Conservation (phyloP, 2,329 filamentous ascomycete species). For the Botrytis pseudocinerea region DNA sequence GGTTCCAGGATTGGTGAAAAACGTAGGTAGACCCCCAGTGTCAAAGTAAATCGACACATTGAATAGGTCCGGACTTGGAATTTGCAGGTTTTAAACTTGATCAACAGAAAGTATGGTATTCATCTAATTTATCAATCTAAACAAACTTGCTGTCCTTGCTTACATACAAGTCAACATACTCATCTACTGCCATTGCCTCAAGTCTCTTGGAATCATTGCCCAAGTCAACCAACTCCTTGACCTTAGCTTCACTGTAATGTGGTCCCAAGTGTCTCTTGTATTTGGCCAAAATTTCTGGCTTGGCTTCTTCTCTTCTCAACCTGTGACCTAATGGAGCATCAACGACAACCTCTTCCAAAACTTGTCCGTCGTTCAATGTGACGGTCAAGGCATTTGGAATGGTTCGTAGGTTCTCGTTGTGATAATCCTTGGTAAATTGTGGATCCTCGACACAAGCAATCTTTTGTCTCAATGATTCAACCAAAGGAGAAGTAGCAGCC, state of each 20-base stretch:
- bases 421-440: constrained; percentile 93
- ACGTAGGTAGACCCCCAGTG: no score
- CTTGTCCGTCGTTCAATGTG: constrained; percentile 88
- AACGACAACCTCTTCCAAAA: constrained; percentile 85
- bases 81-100: neutral
- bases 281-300: constrained; percentile 94
- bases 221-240: constrained; percentile 80
- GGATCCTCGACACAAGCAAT: constrained; percentile 97
- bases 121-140: constrained; percentile 10
- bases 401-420: constrained; percentile 87
- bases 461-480: constrained; percentile 88
- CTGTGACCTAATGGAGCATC: constrained; percentile 94
- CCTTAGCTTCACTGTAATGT: constrained; percentile 75
- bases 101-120: constrained; percentile 40
- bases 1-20: no score
- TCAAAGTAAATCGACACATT: neutral
- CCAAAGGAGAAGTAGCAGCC: constrained; percentile 83
- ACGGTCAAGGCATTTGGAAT: constrained; percentile 97
- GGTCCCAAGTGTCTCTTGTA: constrained; percentile 88
- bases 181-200: constrained; percentile 80
- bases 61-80: neutral
- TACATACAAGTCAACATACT: constrained; percentile 85
- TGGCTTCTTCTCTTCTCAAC: constrained; percentile 89
- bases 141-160: constrained; percentile 62
- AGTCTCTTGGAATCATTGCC: constrained; percentile 73